Evolutionary conservation across 257 asterid species (phyloP).

Genomic region (Eustoma russellianum): DNA sequence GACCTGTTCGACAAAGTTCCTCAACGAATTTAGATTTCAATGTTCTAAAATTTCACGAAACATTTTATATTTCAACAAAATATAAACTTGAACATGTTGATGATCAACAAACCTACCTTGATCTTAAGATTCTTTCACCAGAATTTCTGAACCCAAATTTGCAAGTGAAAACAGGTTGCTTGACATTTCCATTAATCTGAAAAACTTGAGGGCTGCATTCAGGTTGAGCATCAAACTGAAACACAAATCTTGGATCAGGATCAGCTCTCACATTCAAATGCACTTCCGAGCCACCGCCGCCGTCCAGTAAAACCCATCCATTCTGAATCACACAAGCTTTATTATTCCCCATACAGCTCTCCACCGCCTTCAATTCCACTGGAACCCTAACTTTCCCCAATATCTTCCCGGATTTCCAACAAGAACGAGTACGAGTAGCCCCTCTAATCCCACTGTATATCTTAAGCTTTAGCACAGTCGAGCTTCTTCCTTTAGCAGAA

Average conservation of each 20-base stretch:
- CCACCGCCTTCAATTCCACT: conserved; percentile 61
- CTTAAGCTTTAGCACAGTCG: conserved; percentile 36
- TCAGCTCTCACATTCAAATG: conserved; percentile 72
- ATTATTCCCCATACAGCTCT: conserved; percentile 23
- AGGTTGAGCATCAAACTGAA: conserved; percentile 87
- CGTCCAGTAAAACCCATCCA: conserved; percentile 62
- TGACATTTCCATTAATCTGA: conserved; percentile 84
- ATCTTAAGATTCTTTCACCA: conserved; percentile 59
- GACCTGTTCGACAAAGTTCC: conserved; percentile 40
- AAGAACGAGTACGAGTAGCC: conserved; percentile 8
- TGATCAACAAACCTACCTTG: conserved; percentile 44
- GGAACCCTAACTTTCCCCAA: conserved; percentile 47
- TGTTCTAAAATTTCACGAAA: neutral
- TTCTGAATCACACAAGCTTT: conserved; percentile 48
- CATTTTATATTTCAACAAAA: neutral
- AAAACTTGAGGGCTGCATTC: conserved; percentile 98
- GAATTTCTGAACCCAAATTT: conserved; percentile 67
- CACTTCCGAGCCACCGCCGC: conserved; percentile 28
- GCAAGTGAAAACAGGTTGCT: conserved; percentile 92
- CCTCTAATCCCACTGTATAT: conserved; percentile 31
- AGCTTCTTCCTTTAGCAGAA: conserved; percentile 2
- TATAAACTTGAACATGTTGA: neutral
- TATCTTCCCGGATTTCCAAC: conserved; percentile 22
- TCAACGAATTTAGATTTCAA: too few relatives aligned
- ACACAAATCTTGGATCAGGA: conserved; percentile 95